Evolutionary conservation across 169 alveolate genomes (phyloP), one percentile per base, ranked within the genome.

Genomic region (Plasmodium reichenowi): DNA sequence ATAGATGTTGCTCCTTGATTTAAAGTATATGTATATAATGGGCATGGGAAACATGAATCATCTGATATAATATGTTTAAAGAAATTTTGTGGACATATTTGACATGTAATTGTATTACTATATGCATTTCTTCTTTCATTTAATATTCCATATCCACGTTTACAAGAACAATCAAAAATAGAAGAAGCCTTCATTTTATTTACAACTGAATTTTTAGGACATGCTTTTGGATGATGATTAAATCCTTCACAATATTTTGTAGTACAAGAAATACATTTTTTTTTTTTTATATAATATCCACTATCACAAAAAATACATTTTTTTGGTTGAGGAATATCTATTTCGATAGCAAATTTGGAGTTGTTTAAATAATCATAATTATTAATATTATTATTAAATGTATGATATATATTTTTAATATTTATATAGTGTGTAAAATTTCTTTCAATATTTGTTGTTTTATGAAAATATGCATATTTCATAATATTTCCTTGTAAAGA

Each of bases 201-300:
- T 50, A 91, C 75, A 17, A 86, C 20, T 9, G 96, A 43, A 80
- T 93, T 91, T 48, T 66, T 74, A 58, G 95, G 95, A 63, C 96
- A 94, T 17, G 63, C 72, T 62, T 91, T 67, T 12, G 94, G 95
- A 22, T 20, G 59, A 48, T 83, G 38, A 22, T 78, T 75, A 64
- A 64, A 71, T n/a, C 96, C 96, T 64, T 87, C 92, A 74, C 96
- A 94, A 66, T 80, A 94, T 17, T 85, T 78, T 29, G 78, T 89
- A 60, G 22, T 88, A 43, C 96, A 94, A 1, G 93, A 88, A 17
- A 71, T 12, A 70, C 96, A 94, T 29, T 88, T 52, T n/a, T 58
- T 54, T 38, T 54, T 86, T 88, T 66, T 86, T 75, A 72, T 48
- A 59, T 45, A 93, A 66, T 73, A 93, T 24, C 96, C 96, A 58